These are phyloP conservation scores for Boletus sp. DNA, from an alignment of 768 basidiomycete genomes.

Conservation along the genomic window DNA sequence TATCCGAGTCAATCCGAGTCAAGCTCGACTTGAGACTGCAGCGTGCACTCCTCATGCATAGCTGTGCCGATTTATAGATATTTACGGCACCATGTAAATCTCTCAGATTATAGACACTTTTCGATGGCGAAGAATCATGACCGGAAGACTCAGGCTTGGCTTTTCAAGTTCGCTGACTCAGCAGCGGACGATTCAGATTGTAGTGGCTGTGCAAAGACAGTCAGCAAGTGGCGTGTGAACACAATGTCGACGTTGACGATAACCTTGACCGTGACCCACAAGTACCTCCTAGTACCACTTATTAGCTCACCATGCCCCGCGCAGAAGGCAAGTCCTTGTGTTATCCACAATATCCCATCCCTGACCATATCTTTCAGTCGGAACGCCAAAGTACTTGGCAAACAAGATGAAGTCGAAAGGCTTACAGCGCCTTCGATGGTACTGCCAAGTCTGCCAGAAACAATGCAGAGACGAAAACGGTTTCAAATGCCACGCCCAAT, in stretches of 20 bases:
- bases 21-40: no score
- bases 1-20: no score
- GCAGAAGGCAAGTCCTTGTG: constrained; percentile 61
- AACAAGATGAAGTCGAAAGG: constrained; percentile 99
- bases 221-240: constrained; percentile 16
- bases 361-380: constrained; percentile 47
- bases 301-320: constrained; percentile 62
- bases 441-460: constrained; percentile 98
- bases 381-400: constrained; percentile 85
- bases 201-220: constrained; percentile 10
- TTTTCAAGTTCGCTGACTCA: no score
- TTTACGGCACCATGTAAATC: no score
- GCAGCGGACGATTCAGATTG: no score
- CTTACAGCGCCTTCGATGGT: constrained; percentile 94
- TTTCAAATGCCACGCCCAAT: constrained; percentile 91
- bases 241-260: background rate
- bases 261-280: background rate
- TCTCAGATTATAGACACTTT: no score
- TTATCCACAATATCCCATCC: background rate
- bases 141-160: no score
- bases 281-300: background rate
- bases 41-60: no score
- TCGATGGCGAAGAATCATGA: no score
- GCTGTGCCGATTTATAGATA: no score
- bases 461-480: constrained; percentile 99